Evolutionary conservation across 139 green algal species (phyloP).

Genomic region (Pleodorina starrii): DNA sequence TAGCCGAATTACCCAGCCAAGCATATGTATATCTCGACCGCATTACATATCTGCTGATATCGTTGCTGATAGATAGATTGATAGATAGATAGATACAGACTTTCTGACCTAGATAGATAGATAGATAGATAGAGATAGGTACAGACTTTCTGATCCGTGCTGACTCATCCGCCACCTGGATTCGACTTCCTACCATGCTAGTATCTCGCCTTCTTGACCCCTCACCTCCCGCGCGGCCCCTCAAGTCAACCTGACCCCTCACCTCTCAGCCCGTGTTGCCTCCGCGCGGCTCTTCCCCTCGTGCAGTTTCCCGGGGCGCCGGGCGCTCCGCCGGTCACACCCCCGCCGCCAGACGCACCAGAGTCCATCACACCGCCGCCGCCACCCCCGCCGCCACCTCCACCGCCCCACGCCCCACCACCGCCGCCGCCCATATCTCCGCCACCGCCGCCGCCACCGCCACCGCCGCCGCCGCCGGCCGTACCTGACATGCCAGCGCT

Average conservation of each 20-base stretch:
- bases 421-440: neutral
- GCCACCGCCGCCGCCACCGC: neutral
- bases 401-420: neutral
- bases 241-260: too few species aligned
- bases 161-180: too few species aligned
- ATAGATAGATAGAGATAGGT: too few species aligned
- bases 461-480: slow-evolving; percentile 10
- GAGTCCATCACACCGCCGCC: neutral
- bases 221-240: too few species aligned
- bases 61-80: too few species aligned
- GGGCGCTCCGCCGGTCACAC: neutral
- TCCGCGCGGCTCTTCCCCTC: neutral
- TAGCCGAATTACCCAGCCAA: too few species aligned
- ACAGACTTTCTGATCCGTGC: too few species aligned
- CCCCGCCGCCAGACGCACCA: neutral
- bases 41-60: too few species aligned
- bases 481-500: neutral
- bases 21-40: too few species aligned
- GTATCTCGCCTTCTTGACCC: too few species aligned
- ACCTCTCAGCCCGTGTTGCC: too few species aligned
- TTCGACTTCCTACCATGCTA: too few species aligned
- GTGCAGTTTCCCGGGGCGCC: neutral
- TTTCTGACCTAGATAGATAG: neutral
- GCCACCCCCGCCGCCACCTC: slow-evolving; percentile 9
- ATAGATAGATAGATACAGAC: neutral